These are phyloP conservation scores for Pythium sukuiense DNA, from an alignment of 352 stramenopile species.

Conservation along the genomic window DNA sequence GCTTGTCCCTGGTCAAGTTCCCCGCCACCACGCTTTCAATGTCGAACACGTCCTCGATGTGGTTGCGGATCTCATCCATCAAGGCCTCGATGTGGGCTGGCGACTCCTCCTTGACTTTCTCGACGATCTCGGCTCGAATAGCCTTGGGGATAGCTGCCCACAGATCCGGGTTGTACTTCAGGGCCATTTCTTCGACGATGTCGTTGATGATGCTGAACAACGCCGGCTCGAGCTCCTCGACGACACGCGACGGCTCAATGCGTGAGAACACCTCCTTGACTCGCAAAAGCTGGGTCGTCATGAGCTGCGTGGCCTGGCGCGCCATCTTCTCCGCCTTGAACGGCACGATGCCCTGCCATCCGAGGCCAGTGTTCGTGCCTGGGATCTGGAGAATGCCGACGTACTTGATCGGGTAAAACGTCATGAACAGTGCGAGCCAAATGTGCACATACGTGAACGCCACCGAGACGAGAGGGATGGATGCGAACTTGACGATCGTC, in stretches of 20 bases:
- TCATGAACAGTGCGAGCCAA: conserved; percentile 97
- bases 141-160: conserved; percentile 75
- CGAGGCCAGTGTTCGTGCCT: conserved; percentile 89
- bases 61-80: conserved; percentile 94
- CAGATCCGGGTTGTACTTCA: conserved; percentile 87
- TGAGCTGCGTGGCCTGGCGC: conserved; percentile 90
- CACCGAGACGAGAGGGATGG: conserved; percentile 85
- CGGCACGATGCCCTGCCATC: conserved; percentile 98
- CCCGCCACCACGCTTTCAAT: conserved; percentile 95
- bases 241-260: conserved; percentile 90
- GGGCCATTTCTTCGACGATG: conserved; percentile 86
- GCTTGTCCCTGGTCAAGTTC: conserved; percentile 94
- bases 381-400: conserved; percentile 88
- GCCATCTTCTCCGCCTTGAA: conserved; percentile 97
- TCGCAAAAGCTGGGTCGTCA: conserved; percentile 93
- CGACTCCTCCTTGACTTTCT: conserved; percentile 93
- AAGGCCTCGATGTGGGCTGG: conserved; percentile 90
- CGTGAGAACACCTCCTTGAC: conserved; percentile 92
- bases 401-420: conserved; percentile 97
- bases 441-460: conserved; percentile 95
- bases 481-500: conserved; percentile 77
- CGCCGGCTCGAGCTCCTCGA: conserved; percentile 91
- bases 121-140: conserved; percentile 91
- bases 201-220: conserved; percentile 89
- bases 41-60: conserved; percentile 96